Evolutionary conservation across 495 filamentous ascomycete species (phyloP).

Genomic region (Penicillium argentinense): DNA sequence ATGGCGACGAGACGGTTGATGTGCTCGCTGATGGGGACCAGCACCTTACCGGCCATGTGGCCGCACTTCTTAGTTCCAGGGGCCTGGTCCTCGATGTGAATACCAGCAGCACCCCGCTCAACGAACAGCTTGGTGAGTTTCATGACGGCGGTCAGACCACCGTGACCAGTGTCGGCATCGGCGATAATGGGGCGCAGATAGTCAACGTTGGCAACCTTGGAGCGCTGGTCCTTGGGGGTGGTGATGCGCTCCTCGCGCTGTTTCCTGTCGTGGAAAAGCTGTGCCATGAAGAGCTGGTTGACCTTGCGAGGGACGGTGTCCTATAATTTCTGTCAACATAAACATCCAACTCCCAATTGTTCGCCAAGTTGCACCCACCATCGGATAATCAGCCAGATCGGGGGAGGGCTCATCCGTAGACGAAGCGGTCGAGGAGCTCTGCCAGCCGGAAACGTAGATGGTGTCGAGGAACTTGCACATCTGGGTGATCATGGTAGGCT

Average conservation of each 20-base stretch:
- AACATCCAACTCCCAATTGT: neutral
- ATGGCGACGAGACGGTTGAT: constrained; percentile 98
- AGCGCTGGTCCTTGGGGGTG: constrained; percentile 69
- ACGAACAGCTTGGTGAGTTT: constrained; percentile 98
- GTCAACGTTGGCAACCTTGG: constrained; percentile 78
- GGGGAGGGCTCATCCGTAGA: constrained; percentile 93
- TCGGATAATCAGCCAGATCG: constrained; percentile 97
- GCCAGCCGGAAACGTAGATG: constrained; percentile 98
- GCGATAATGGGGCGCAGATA: constrained; percentile 96
- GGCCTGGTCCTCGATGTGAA: constrained; percentile 98
- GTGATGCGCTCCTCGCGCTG: constrained; percentile 92
- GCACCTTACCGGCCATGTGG: constrained; percentile 98
- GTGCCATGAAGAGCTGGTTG: constrained; percentile 92
- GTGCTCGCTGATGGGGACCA: constrained; percentile 96
- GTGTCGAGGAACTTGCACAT: constrained; percentile 99
- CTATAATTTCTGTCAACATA: constrained; percentile 40
- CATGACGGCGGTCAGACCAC: constrained; percentile 96
- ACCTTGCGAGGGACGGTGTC: constrained; percentile 99
- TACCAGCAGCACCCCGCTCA: constrained; percentile 94
- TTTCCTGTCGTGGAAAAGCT: constrained; percentile 99
- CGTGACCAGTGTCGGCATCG: constrained; percentile 96
- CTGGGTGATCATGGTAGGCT: constrained; percentile 97
- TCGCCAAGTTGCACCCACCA: constrained; percentile 54
- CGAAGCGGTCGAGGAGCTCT: constrained; percentile 94
- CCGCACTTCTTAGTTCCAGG: constrained; percentile 99